Percentiles rank a stretch among this genome's conserved stretches.
phyloP scores from a whole-genome alignment of 225 moss, liverwort and hornwort species.

The Neckera pumila region DNA sequence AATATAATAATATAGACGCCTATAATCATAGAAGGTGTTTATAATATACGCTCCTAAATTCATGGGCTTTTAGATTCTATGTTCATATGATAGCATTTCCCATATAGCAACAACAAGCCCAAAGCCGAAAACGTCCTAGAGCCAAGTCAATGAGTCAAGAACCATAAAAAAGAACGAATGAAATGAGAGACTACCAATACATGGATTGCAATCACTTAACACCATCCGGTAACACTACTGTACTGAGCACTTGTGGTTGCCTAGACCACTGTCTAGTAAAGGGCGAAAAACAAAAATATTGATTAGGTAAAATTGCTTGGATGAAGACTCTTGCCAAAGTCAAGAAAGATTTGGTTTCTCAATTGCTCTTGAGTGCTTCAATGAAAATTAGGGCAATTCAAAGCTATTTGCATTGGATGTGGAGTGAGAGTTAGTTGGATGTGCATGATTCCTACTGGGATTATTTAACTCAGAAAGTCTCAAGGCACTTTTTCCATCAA shows the following conservation, averaged over 20 bases:
- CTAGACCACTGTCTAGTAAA: rapidly evolving
- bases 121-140: rapidly evolving
- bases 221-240: rapidly evolving
- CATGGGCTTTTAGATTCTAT: too few relatives aligned
- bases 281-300: neutral
- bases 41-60: too few relatives aligned
- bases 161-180: rapidly evolving
- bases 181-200: neutral
- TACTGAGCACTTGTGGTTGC: rapidly evolving
- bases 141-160: neutral
- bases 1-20: too few relatives aligned
- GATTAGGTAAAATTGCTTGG: neutral
- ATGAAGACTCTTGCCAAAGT: neutral
- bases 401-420: neutral
- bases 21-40: too few relatives aligned
- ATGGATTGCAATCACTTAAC: neutral
- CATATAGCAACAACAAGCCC: neutral
- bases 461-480: too few relatives aligned
- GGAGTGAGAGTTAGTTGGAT: neutral
- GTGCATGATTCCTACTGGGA: rapidly evolving
- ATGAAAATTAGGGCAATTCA: neutral
- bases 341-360: neutral
- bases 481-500: too few relatives aligned
- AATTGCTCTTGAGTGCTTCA: neutral
- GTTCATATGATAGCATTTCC: too few relatives aligned